Conservation (phyloP, 441 rosid genomes). For the Aquilaria agallochum region DNA sequence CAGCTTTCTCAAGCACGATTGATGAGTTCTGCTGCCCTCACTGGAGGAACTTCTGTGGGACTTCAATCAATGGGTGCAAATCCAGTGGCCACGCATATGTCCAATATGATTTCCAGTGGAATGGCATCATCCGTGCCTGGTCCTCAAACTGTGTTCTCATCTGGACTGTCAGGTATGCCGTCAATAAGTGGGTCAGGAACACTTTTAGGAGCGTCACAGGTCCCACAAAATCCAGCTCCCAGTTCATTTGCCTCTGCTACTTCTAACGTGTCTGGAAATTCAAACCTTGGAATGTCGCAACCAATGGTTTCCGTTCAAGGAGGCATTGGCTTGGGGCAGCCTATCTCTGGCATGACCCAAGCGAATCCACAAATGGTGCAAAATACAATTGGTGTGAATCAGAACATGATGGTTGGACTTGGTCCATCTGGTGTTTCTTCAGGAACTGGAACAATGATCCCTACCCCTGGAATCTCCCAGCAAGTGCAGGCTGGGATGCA, state of each 20-base stretch:
- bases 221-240: constrained; percentile 53
- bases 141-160: constrained; percentile 67
- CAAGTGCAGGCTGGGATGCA: constrained; percentile 75
- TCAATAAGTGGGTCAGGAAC: constrained; percentile 68
- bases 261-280: constrained; percentile 54
- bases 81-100: constrained; percentile 92
- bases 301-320: constrained; percentile 54
- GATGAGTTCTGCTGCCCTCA: constrained; percentile 82
- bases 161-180: constrained; percentile 66
- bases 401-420: constrained; percentile 63
- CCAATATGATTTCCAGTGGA: constrained; percentile 96
- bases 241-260: constrained; percentile 63
- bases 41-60: constrained; percentile 86
- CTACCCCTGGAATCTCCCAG: constrained; percentile 92
- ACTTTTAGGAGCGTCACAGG: constrained; percentile 61
- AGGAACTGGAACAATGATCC: constrained; percentile 78
- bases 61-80: constrained; percentile 76
- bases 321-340: constrained; percentile 42
- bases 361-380: constrained; percentile 86
- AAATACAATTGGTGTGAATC: constrained; percentile 71
- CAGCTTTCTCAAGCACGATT: constrained; percentile 89
- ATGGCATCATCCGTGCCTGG: constrained; percentile 80
- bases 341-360: constrained; percentile 69
- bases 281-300: constrained; percentile 74
- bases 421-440: constrained; percentile 64